Percentiles rank a stretch among this genome's conserved stretches.
These are phyloP conservation scores for Arctium minus DNA, from an alignment of 129 eudicot genomes.

Conservation along the genomic window DNA sequence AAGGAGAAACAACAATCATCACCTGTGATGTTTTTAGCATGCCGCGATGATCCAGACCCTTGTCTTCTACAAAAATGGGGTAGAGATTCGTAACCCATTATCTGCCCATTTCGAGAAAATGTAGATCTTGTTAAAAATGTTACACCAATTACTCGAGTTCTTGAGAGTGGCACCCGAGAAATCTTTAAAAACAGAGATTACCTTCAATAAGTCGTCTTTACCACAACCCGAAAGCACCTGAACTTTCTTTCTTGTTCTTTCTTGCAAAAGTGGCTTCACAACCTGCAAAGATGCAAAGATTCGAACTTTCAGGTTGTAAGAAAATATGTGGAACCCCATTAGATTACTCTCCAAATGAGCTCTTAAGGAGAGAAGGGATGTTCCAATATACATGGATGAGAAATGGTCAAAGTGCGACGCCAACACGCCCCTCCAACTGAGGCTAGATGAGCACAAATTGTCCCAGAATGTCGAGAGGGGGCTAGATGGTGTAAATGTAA, in stretches of 20 bases:
- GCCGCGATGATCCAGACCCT: conserved; percentile 85
- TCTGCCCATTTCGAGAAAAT: conserved; percentile 48
- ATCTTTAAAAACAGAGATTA: conserved; percentile 11
- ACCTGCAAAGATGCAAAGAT: conserved; percentile 68
- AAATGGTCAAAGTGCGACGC: background rate
- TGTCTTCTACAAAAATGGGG: conserved; percentile 97
- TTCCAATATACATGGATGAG: background rate
- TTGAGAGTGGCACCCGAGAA: background rate
- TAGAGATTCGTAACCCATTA: conserved; percentile 89
- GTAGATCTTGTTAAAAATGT: background rate
- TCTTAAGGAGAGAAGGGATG: background rate
- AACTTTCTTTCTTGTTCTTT: conserved; percentile 88
- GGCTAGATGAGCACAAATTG: background rate
- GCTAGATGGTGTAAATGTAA: background rate
- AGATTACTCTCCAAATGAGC: background rate
- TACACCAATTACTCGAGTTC: background rate
- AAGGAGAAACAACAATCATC: conserved; percentile 72
- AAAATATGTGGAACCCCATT: background rate
- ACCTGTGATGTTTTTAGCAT: conserved; percentile 42
- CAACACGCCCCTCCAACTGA: background rate
- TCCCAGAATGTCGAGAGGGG: background rate
- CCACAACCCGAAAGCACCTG: conserved; percentile 93
- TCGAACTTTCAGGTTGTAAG: background rate
- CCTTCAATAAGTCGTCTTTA: conserved; percentile 81
- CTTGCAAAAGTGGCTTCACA: conserved; percentile 89